Evolutionary conservation across 1,139 yeast genomes (phyloP), one percentile per base, ranked within the genome.

Genomic region (Kodamaea ohmeri): DNA sequence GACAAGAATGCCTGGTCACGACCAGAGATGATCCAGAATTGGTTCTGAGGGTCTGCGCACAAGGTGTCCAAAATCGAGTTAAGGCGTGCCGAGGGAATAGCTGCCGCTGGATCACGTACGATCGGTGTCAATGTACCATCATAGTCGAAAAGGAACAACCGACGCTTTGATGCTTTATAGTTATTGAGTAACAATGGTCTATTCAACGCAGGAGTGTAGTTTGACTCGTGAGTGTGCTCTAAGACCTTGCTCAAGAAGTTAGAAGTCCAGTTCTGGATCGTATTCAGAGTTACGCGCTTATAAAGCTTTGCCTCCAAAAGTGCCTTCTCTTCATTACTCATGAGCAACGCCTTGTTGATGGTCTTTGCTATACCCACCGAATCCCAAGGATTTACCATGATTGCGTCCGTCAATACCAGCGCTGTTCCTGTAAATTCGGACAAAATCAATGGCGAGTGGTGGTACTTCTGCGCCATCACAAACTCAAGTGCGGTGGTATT

Each of bases 101-200:
- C 98, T 0, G 98, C 97, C n/a, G 94, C 89, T 1, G 99, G 99
- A 51, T 92, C 97, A 29, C 80, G 76, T 4, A 92, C 97, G 56
- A 92, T 92, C 6, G 97, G 97, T 0, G 97, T 87, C 50, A 92
- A 71, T 0, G 99, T 92, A 20, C 99, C 99, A 59, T 92, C 99
- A 57, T 92, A 92, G 62, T 92, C 99, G 64, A 94, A 90, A 50
- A 92, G 63, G 52, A 92, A 89, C 44, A 92, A 65, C 44, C 98
- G 75, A 52, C 85, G 73, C 20, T 75, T 47, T 1, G 97, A 78
- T 14, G 62, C 52, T 34, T 73, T 60, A 60, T 87, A 92, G 39
- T 76, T 73, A 22, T 72, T 67, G 48, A 86, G 65, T 41, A 84
- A 61, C 14, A 73, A 58, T 2, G 94, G 90, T 43, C 87, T 70